phyloP scores from a whole-genome alignment of 1,284 basidiomycete genomes.

The Boletus smithii region DNA sequence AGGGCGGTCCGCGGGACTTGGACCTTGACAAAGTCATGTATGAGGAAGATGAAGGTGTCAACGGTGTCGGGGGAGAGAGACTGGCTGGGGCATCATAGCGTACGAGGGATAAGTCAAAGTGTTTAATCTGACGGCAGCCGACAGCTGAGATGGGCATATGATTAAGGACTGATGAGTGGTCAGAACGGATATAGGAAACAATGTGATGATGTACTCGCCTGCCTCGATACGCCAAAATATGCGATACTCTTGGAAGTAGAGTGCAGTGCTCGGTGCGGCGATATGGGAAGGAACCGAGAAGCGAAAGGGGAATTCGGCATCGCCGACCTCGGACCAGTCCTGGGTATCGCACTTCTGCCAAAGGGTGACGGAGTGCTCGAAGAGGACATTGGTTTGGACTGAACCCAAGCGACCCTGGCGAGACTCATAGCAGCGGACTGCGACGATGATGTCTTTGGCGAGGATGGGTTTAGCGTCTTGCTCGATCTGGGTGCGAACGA shows the following conservation, averaged over 20 bases:
- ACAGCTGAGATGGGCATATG: constrained; percentile 63
- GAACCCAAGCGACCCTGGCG: constrained; percentile 58
- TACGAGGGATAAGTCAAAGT: constrained; percentile 63
- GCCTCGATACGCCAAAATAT: constrained; percentile 82
- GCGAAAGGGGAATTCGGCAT: constrained; percentile 66
- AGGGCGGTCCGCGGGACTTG: constrained; percentile 45
- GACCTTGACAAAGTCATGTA: constrained; percentile 39
- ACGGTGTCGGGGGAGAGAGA: constrained; percentile 31
- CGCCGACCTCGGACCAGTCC: constrained; percentile 57
- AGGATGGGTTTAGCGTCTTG: constrained; percentile 62
- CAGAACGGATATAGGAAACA: constrained; percentile 11
- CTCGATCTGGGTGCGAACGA: constrained; percentile 68
- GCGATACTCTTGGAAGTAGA: constrained; percentile 70
- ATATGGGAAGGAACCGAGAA: constrained; percentile 62
- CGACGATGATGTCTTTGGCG: constrained; percentile 61
- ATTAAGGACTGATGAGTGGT: constrained; percentile 49
- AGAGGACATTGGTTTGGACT: constrained; percentile 58
- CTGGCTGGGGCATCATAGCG: constrained; percentile 56
- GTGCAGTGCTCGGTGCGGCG: constrained; percentile 63
- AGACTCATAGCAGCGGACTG: constrained; percentile 76
- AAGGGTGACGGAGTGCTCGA: constrained; percentile 59
- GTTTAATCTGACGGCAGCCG: constrained; percentile 62
- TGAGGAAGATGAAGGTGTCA: constrained; percentile 33
- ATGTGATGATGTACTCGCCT: constrained; percentile 43
- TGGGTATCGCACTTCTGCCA: constrained; percentile 62